These are phyloP conservation scores for rapeseed (Brassica napus) DNA, from an alignment of 345 rosid genomes.

Conservation along the genomic window DNA sequence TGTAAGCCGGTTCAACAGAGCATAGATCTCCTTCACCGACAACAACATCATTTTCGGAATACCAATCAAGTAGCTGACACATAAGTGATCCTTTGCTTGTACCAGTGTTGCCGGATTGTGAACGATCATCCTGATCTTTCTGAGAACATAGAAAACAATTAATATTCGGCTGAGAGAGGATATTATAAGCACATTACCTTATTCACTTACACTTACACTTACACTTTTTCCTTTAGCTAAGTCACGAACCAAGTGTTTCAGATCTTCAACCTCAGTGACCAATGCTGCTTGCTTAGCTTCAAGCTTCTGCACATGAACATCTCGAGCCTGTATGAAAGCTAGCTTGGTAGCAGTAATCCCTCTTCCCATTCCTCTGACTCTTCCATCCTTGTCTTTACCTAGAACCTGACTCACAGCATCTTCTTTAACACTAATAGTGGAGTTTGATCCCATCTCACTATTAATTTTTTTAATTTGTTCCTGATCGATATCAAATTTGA, in stretches of 20 bases:
- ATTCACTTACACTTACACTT: too few species aligned
- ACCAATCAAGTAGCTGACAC: too few species aligned
- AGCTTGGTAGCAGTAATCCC: not conserved
- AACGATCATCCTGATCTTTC: too few species aligned
- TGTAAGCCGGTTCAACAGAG: not conserved
- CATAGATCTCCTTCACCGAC: not conserved
- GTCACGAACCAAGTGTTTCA: too few species aligned
- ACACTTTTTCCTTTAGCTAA: too few species aligned
- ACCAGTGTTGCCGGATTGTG: too few species aligned
- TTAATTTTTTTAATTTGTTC: not conserved
- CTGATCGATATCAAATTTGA: not conserved
- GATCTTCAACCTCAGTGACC: too few species aligned
- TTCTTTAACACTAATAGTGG: not conserved
- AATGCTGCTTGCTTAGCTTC: not conserved
- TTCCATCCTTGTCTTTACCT: not conserved
- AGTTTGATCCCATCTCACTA: not conserved
- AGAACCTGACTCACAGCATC: not conserved
- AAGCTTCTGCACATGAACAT: not conserved
- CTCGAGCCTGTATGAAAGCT: not conserved
- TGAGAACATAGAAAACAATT: too few species aligned
- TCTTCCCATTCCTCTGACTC: not conserved
- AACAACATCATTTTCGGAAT: too few species aligned
- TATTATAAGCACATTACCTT: not conserved
- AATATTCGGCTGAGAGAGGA: too few species aligned
- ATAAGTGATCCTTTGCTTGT: too few species aligned